phyloP scores from a whole-genome alignment of 306 rosid species.

The Fragaria vesca region DNA sequence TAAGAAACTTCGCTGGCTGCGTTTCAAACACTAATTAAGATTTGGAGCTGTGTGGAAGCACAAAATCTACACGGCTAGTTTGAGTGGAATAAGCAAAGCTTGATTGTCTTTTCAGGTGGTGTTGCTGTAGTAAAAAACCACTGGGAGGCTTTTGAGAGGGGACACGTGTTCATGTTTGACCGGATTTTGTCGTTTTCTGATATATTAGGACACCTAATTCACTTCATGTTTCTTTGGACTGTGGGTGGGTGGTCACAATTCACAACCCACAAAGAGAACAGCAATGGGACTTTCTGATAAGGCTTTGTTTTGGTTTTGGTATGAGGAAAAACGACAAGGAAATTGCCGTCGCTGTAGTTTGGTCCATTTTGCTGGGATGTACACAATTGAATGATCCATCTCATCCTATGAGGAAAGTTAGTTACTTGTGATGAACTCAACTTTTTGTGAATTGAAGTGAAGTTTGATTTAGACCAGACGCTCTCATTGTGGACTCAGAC shows the following conservation, averaged over 20 bases:
- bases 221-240: conserved; percentile 25
- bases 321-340: conserved; percentile 37
- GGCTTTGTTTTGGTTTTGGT: background rate
- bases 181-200: conserved; percentile 30
- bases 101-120: conserved; percentile 29
- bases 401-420: background rate
- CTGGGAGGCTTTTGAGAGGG: conserved; percentile 24
- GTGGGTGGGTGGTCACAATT: conserved; percentile 19
- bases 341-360: conserved; percentile 30
- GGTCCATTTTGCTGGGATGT: background rate
- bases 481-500: background rate
- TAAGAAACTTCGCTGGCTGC: conserved; percentile 11
- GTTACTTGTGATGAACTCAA: background rate
- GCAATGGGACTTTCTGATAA: conserved; percentile 7
- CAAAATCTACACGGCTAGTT: conserved; percentile 35
- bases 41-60: conserved; percentile 17
- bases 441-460: background rate
- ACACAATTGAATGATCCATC: background rate
- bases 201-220: conserved; percentile 19
- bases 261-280: background rate
- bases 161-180: conserved; percentile 33
- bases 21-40: conserved; percentile 35
- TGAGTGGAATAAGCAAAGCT: conserved; percentile 23
- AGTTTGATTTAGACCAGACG: background rate
- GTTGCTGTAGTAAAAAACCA: conserved; percentile 24